These are phyloP conservation scores for Theobroma cacao DNA, from an alignment of 345 rosid species.

Conservation along the genomic window DNA sequence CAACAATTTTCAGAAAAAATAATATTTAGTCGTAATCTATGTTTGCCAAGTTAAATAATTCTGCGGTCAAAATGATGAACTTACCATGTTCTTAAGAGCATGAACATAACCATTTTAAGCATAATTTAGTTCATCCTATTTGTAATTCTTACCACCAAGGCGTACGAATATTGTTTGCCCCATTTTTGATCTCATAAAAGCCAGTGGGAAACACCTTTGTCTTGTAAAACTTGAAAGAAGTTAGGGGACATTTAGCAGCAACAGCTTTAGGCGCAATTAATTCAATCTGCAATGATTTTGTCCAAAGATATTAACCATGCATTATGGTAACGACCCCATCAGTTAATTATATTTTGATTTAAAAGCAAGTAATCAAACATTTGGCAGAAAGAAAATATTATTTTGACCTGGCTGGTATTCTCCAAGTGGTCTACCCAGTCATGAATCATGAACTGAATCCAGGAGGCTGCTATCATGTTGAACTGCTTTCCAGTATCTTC, in stretches of 20 bases:
- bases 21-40: too few species aligned
- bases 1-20: too few species aligned
- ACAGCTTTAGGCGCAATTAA: slow-evolving; percentile 44
- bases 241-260: slow-evolving; percentile 43
- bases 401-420: slow-evolving; percentile 44
- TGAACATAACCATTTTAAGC: too few species aligned
- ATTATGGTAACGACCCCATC: too few species aligned
- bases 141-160: slow-evolving; percentile 61
- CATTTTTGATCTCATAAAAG: slow-evolving; percentile 38
- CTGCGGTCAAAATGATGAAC: too few species aligned
- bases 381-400: too few species aligned
- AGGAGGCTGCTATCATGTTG: slow-evolving; percentile 57
- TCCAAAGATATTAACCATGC: too few species aligned
- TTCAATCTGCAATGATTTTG: slow-evolving; percentile 32
- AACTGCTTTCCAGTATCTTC: slow-evolving; percentile 57
- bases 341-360: too few species aligned
- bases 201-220: slow-evolving; percentile 53
- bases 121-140: too few species aligned
- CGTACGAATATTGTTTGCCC: slow-evolving; percentile 35
- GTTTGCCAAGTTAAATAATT: too few species aligned
- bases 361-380: too few species aligned
- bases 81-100: too few species aligned
- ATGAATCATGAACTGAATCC: slow-evolving; percentile 68
- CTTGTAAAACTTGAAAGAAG: slow-evolving; percentile 42
- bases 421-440: slow-evolving; percentile 68